Evolutionary conservation across 306 rosid species (phyloP), one percentile per base, ranked within the genome.

Genomic region (Fagus crenata): DNA sequence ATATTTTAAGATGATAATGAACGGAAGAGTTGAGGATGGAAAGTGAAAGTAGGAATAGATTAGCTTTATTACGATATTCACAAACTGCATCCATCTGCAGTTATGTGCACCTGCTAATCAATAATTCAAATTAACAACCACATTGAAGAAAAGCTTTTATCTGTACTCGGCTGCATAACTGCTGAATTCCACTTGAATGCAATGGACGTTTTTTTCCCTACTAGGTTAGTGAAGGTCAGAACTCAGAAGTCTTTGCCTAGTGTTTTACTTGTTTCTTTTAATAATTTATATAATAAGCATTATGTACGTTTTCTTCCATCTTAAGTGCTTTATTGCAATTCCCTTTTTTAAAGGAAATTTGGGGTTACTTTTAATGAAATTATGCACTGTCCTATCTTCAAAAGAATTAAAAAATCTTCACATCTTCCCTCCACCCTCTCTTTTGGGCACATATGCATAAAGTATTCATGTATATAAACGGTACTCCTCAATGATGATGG

Each of bases 161-260:
- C 35, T 6, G 32, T 46, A 17, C 55, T 32, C 40, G 59, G 14
- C 73, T 65, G 75, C 42, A 56, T 46, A n/a, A 68, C 55, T 32
- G 36, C 70, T 46, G 49, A 76, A 36, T 58, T 65, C n/a, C 60
- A 58, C 74, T 28, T 37, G 59, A 74, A 54, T 75, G 40, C 59
- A 63, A 63, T 67, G 80, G 68, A 56, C 42, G 73, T 77, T 77
- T 77, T 67, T 49, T 28, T 54, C 41, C 76, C 75, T 71, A 56
- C 77, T 78, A 74, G 78, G 69, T 40, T 67, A 76, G 86, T 73
- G 14, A 78, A 84, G 88, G 90, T 87, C 84, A 82, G 88, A 67
- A 63, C 75, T 74, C 81, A 82, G 86, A 71, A 63, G 80, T 74
- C 80, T 58, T 72, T 42, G 78, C 75, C 58, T 18, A 55, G 8